Evolutionary conservation across 345 rosid genomes (phyloP).

Genomic region (Geranium rotundifolium): DNA sequence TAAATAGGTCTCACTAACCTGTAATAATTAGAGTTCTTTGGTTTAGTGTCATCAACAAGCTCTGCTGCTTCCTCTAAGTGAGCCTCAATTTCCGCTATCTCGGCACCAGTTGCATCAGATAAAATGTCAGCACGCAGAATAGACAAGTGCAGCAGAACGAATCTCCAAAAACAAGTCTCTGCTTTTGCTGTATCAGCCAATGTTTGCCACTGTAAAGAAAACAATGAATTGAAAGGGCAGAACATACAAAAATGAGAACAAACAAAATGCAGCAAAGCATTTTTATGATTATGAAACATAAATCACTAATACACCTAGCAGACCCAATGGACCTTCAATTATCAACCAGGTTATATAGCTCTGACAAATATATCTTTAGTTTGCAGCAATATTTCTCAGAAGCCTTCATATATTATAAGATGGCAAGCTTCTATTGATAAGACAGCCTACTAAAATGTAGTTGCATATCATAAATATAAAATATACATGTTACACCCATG

Average conservation of each 20-base stretch:
- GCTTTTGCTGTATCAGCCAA: slow-evolving; percentile 70
- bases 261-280: not conserved
- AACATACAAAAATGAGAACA: not conserved
- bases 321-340: too few relatives aligned
- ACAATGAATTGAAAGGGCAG: not conserved
- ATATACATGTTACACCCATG: too few relatives aligned
- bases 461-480: too few relatives aligned
- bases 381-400: too few relatives aligned
- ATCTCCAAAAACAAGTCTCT: slow-evolving; percentile 78
- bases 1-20: slow-evolving; percentile 29
- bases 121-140: slow-evolving; percentile 55
- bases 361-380: too few relatives aligned
- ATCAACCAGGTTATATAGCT: too few relatives aligned
- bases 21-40: slow-evolving; percentile 69
- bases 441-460: too few relatives aligned
- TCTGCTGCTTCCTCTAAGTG: slow-evolving; percentile 93
- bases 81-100: slow-evolving; percentile 74
- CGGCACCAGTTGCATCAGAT: slow-evolving; percentile 37
- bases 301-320: too few relatives aligned
- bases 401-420: too few relatives aligned
- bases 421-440: too few relatives aligned
- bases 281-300: not conserved
- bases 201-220: slow-evolving; percentile 63
- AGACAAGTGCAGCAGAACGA: slow-evolving; percentile 69
- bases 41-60: slow-evolving; percentile 72